Evolutionary conservation across 2,329 filamentous ascomycete genomes (phyloP).

Genomic region (Cladosporium sp.): DNA sequence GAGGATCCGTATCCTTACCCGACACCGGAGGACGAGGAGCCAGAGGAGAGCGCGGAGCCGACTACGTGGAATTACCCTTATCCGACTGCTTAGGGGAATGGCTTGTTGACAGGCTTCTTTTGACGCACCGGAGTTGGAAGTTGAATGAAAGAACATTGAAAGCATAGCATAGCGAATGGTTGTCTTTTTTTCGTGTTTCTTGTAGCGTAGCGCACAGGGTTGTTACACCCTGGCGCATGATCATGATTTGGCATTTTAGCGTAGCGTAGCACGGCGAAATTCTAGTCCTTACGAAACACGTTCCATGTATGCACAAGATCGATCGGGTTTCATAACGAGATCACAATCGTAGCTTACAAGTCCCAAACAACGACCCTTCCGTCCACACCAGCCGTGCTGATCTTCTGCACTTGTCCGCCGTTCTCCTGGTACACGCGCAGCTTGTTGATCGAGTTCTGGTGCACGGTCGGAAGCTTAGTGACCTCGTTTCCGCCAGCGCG

Average conservation of each 20-base stretch:
- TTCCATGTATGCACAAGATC: not conserved
- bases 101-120: not conserved
- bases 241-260: slow-evolving; percentile 4
- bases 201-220: not conserved
- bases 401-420: slow-evolving; percentile 64
- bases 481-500: slow-evolving; percentile 77
- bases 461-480: slow-evolving; percentile 89
- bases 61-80: slow-evolving; percentile 4
- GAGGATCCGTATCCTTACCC: slow-evolving; percentile 19
- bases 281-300: not conserved
- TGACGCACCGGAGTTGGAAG: not conserved
- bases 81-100: not conserved
- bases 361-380: slow-evolving; percentile 52
- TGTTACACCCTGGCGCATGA: not conserved
- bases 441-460: slow-evolving; percentile 94
- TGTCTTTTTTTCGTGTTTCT: not conserved
- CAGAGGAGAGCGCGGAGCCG: not conserved
- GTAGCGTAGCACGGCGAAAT: slow-evolving; percentile 1
- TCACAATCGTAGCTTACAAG: slow-evolving; percentile 35
- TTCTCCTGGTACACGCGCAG: slow-evolving; percentile 73
- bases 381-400: slow-evolving; percentile 66
- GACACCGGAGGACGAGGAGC: not conserved
- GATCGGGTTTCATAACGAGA: not conserved
- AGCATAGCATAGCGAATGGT: not conserved
- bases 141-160: not conserved